These are phyloP conservation scores for Populus nigra DNA, from an alignment of 345 rosid species.

Conservation along the genomic window DNA sequence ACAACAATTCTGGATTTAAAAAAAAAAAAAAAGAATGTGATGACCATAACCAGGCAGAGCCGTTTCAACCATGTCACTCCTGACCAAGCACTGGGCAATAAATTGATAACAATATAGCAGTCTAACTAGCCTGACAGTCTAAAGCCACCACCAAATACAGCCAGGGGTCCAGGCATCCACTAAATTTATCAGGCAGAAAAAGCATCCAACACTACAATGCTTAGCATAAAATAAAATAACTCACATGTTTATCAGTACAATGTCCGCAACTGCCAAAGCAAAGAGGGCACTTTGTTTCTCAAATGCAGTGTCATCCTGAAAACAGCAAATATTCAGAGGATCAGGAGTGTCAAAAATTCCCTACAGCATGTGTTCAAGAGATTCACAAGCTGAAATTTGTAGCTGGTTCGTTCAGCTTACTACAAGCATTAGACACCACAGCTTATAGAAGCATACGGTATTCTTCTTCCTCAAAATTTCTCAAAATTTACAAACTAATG, in stretches of 20 bases:
- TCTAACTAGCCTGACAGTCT: not conserved
- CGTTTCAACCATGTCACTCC: not conserved
- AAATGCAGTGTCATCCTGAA: constrained; percentile 77
- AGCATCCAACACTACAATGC: not conserved
- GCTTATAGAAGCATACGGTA: not conserved
- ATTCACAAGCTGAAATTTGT: too few species aligned
- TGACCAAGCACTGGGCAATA: not conserved
- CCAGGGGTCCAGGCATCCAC: not conserved
- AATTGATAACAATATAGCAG: not conserved
- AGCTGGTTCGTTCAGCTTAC: not conserved
- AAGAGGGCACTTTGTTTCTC: constrained; percentile 77
- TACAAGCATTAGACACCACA: not conserved
- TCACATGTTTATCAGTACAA: constrained; percentile 74
- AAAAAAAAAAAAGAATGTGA: too few species aligned
- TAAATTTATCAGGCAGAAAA: not conserved
- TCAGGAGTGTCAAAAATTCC: not conserved
- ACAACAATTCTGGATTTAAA: not conserved
- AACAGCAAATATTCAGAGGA: constrained; percentile 6
- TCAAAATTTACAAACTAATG: too few species aligned
- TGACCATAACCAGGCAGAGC: not conserved
- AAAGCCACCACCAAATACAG: not conserved
- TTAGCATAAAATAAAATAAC: constrained; percentile 15
- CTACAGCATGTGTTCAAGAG: too few species aligned
- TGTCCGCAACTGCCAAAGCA: constrained; percentile 71
- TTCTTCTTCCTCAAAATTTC: too few species aligned